Conservation (phyloP, 208 protist genomes). For the Trypanosoma rangeli region DNA sequence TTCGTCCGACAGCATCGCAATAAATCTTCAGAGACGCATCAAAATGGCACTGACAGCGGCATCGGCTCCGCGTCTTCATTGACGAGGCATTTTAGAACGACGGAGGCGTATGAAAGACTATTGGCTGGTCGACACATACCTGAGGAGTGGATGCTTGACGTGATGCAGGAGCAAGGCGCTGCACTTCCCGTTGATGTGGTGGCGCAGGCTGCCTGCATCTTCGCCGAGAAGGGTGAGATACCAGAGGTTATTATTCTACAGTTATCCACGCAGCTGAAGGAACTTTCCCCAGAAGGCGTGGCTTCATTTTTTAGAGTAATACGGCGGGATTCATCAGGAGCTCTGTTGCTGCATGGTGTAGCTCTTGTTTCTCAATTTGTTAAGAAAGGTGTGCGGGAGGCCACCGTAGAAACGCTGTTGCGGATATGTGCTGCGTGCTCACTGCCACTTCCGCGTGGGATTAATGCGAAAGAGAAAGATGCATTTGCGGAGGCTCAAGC, state of each 20-base stretch:
- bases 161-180: conserved; percentile 28
- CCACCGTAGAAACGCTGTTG: conserved; percentile 29
- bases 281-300: conserved; percentile 26
- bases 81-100: conserved; percentile 15
- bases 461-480: background rate
- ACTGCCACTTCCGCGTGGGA: conserved; percentile 32
- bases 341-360: conserved; percentile 26
- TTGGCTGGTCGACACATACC: conserved; percentile 19
- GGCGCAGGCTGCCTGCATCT: conserved; percentile 23
- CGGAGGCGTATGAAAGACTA: conserved; percentile 28
- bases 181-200: conserved; percentile 12
- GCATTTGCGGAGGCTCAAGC: background rate
- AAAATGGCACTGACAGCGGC: background rate
- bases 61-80: conserved; percentile 4
- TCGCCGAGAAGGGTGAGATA: conserved; percentile 27
- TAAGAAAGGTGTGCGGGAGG: conserved; percentile 14
- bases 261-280: conserved; percentile 12
- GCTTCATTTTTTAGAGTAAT: conserved; percentile 36
- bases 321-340: conserved; percentile 34
- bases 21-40: background rate
- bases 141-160: conserved; percentile 31
- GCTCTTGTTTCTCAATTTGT: conserved; percentile 19
- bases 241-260: conserved; percentile 30
- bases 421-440: conserved; percentile 26
- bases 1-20: background rate